Conservation (phyloP, 164 flowering plant species). For the Kalanchoe fedtschenkoi region DNA sequence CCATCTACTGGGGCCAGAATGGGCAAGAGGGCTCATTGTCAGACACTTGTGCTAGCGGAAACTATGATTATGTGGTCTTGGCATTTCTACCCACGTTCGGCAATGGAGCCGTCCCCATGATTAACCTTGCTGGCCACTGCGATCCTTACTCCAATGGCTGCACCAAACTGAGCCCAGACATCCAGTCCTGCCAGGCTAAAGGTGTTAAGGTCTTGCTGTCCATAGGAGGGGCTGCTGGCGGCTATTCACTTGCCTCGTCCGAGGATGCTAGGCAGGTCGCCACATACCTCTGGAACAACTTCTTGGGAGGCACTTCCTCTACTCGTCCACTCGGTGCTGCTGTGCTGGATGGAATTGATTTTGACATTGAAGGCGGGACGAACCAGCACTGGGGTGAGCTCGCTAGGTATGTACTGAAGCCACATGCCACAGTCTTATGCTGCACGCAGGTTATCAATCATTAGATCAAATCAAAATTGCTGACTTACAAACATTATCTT, state of each 20-base stretch:
- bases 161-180: constrained; percentile 3
- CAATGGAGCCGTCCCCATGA: neutral
- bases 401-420: neutral
- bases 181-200: neutral
- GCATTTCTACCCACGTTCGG: constrained; percentile 2
- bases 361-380: constrained; percentile 6
- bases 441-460: too few species aligned
- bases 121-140: constrained; percentile 5
- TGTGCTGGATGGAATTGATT: neutral
- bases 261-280: constrained; percentile 2
- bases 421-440: too few species aligned
- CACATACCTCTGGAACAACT: constrained; percentile 3
- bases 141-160: constrained; percentile 5
- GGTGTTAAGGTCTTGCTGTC: constrained; percentile 5
- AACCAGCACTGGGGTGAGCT: constrained; percentile 5
- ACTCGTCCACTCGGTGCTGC: constrained; percentile 1
- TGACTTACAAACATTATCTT: too few species aligned
- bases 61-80: neutral
- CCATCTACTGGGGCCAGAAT: constrained; percentile 6
- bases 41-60: constrained; percentile 2
- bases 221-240: constrained; percentile 5
- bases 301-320: neutral
- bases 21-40: constrained; percentile 1
- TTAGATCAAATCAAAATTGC: too few species aligned
- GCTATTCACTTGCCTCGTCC: neutral